A percentile compares a stretch with the other conserved stretches of the same genome.
phyloP scores from a whole-genome alignment of 2,329 filamentous ascomycete genomes.

The Akanthomyces lecanii region DNA sequence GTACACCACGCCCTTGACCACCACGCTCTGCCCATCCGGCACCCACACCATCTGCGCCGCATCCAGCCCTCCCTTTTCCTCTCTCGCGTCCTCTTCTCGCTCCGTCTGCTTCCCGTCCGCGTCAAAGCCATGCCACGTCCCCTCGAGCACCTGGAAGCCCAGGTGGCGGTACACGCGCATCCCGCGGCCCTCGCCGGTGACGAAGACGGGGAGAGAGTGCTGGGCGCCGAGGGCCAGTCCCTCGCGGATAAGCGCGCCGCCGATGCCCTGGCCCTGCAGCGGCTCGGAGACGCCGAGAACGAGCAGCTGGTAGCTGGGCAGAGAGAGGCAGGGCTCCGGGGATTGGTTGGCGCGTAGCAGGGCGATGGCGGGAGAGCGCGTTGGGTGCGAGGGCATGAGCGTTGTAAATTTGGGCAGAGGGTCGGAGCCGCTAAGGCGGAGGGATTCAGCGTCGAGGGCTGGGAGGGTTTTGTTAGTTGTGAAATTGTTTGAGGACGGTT shows the following conservation, averaged over 20 bases:
- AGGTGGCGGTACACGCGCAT: neutral
- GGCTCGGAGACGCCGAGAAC: neutral
- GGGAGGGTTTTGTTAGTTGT: neutral
- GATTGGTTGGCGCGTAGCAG: neutral
- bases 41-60: conserved; percentile 7
- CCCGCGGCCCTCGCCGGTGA: conserved; percentile 4
- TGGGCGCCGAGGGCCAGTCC: neutral
- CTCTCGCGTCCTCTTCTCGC: neutral
- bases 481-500: neutral
- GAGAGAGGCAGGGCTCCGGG: neutral
- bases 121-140: neutral
- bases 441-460: neutral
- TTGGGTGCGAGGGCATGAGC: neutral
- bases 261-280: neutral
- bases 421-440: neutral
- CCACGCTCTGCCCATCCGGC: neutral
- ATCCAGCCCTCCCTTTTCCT: neutral
- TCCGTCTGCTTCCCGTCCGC: neutral
- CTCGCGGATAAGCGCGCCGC: neutral
- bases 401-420: neutral
- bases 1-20: neutral
- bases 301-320: conserved; percentile 1
- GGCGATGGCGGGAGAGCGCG: neutral
- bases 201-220: neutral
- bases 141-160: conserved; percentile 1